Evolutionary conservation across 2,329 filamentous ascomycete species (phyloP).

Genomic region (Mollisiaceae sp.): DNA sequence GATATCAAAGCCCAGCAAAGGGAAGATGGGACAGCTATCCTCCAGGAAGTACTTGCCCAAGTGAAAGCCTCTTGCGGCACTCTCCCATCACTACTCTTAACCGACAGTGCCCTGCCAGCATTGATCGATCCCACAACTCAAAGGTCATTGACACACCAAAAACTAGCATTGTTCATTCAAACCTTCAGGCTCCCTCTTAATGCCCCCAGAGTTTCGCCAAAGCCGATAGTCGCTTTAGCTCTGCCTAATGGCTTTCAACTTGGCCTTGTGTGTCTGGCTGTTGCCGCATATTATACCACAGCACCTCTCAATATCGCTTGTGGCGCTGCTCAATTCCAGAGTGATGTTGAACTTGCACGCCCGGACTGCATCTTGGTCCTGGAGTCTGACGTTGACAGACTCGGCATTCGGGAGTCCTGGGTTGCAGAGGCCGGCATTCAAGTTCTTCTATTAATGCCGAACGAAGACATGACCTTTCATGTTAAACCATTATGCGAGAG

Average conservation of each 20-base stretch:
- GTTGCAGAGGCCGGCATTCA: constrained; percentile 44
- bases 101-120: constrained; percentile 1
- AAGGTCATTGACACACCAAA: constrained; percentile 33
- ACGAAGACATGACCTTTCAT: constrained; percentile 45
- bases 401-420: constrained; percentile 47
- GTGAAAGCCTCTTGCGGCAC: background rate
- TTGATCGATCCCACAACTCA: constrained; percentile 17
- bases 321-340: constrained; percentile 55
- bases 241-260: constrained; percentile 59
- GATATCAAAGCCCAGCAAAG: background rate
- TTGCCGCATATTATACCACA: constrained; percentile 55
- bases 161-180: constrained; percentile 42
- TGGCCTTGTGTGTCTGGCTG: constrained; percentile 55
- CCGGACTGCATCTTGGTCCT: constrained; percentile 54
- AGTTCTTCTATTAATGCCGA: constrained; percentile 48
- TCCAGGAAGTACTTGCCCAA: background rate
- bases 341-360: constrained; percentile 54
- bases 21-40: background rate
- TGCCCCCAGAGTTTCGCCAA: constrained; percentile 7
- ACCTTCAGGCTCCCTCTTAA: constrained; percentile 43
- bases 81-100: background rate
- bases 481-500: constrained; percentile 28
- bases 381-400: constrained; percentile 46
- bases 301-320: constrained; percentile 57
- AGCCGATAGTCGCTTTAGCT: constrained; percentile 47